Conservation (phyloP, 1,284 basidiomycete species). For the Sporisorium exsertum region DNA sequence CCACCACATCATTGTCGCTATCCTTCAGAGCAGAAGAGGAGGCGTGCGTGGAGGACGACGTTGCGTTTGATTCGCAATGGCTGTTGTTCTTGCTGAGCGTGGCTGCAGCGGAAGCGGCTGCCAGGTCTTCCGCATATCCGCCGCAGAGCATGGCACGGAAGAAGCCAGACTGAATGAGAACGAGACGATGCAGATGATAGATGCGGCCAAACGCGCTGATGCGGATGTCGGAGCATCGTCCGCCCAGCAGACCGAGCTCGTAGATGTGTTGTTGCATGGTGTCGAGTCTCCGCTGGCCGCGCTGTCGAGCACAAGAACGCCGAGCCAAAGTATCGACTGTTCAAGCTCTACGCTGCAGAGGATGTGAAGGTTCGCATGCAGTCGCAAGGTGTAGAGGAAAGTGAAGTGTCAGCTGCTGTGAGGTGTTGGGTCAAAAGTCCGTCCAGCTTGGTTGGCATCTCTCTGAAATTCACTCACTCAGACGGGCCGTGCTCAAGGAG, state of each 20-base stretch:
- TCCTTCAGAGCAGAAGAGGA: constrained; percentile 9
- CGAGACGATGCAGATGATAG: constrained; percentile 60
- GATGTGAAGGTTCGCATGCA: not conserved
- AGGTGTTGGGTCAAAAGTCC: not conserved
- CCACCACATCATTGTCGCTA: constrained; percentile 31
- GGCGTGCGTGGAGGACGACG: not conserved
- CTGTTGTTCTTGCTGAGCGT: constrained; percentile 38
- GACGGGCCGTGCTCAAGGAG: not conserved
- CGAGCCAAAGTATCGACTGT: not conserved
- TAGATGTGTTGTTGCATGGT: constrained; percentile 51
- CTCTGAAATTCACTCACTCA: not conserved
- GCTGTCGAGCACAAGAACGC: not conserved
- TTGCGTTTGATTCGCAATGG: constrained; percentile 8
- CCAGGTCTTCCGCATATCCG: constrained; percentile 56
- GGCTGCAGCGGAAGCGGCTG: constrained; percentile 40
- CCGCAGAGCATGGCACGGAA: constrained; percentile 61
- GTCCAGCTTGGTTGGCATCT: too few species aligned
- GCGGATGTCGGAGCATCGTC: constrained; percentile 57
- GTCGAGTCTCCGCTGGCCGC: not conserved
- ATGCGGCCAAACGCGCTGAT: constrained; percentile 56
- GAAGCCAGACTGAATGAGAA: constrained; percentile 64
- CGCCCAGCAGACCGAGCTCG: constrained; percentile 46
- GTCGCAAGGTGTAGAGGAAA: not conserved
- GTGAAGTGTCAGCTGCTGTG: not conserved
- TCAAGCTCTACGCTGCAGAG: not conserved